A percentile compares a stretch with the other conserved stretches of the same genome.
These are phyloP conservation scores for Fusarium gaditjirri DNA, from an alignment of 2,329 filamentous ascomycete genomes.

Conservation along the genomic window DNA sequence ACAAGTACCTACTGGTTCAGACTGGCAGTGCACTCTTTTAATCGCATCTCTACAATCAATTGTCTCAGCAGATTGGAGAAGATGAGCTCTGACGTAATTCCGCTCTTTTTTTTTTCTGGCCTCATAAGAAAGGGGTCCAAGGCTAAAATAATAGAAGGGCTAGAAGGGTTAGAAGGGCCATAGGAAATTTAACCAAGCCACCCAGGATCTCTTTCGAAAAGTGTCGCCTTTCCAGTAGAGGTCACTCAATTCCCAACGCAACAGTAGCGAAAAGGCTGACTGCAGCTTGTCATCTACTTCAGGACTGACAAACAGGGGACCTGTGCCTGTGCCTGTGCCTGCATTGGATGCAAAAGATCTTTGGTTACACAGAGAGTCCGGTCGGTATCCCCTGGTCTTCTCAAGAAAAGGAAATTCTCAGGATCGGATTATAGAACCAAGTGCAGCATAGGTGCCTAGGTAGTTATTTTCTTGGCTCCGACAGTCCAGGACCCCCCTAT, in stretches of 20 bases:
- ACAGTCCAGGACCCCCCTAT: conserved; percentile 6
- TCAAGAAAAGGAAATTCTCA: conserved; percentile 1
- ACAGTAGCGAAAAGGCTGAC: conserved; percentile 16
- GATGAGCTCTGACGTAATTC: conserved; percentile 33
- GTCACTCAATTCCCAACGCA: conserved; percentile 14
- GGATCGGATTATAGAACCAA: conserved; percentile 4
- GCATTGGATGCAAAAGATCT: conserved; percentile 28
- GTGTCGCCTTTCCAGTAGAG: background rate
- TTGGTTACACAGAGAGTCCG: conserved; percentile 24
- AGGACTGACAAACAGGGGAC: conserved; percentile 5
- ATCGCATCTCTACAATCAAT: background rate
- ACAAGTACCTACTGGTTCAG: background rate
- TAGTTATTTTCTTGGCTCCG: conserved; percentile 16
- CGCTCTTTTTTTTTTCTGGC: background rate
- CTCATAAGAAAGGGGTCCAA: conserved; percentile 14
- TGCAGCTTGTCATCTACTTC: conserved; percentile 27
- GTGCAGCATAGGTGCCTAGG: background rate
- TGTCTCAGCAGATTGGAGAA: conserved; percentile 6
- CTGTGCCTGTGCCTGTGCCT: background rate
- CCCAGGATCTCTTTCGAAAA: background rate
- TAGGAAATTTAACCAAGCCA: background rate
- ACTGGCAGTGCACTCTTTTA: background rate
- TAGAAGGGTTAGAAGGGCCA: background rate
- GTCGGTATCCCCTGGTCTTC: background rate
- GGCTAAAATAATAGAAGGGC: background rate